Base-by-base conservation (phyloP, 78 protist genomes). In the Salpingoeca rosetta region DNA sequence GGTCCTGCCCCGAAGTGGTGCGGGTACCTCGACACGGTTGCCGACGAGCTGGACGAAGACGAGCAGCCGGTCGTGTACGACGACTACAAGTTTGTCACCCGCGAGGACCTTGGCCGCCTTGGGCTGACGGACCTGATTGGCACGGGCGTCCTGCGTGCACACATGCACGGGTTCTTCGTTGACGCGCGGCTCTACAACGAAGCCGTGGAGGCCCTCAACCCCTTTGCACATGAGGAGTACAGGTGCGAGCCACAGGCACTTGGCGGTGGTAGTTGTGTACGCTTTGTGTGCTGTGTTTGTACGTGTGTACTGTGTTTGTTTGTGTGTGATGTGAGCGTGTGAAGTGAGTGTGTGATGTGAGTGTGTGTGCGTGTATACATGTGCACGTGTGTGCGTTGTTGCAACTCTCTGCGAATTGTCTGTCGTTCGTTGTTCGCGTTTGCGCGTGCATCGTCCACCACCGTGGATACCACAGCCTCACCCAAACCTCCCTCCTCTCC, bases 1-100 rank as follows among this genome's bases (percentile, higher is more conserved):
- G 99, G 99, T 38, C 93, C 92, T 24, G 99, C 99, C 36, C 99
- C 99, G n/a, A n/a, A 84, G 22, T 98, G 99, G 99, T 90, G 96
- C 84, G 39, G 91, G 73, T 98, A 92, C 89, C 88, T 98, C 28
- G 99, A 97, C 40, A 41, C 28, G 31, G 51, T 97, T n/a, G 91
- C 99, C 11, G 92, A 91, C 81, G 98, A 96, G 83, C 80, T 96
- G 12, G 96, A 94, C 41, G 95, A 96, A 80, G 74, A 10, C 0
- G 72, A 35, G 39, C 39, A 37, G 86, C 85, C n/a, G n/a, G 37
- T 57, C 0, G 84, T 92, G 31, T 96, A 92, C 82, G 97, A 93
- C 65, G 97, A 96, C 88, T 96, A 91, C 88, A 92, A 94, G 84
- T 98, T 97, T 72, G 94, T 98, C 80, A 94, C 98, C 22, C 57